phyloP scores from a whole-genome alignment of 768 basidiomycete genomes.

The Cyathus striatus region DNA sequence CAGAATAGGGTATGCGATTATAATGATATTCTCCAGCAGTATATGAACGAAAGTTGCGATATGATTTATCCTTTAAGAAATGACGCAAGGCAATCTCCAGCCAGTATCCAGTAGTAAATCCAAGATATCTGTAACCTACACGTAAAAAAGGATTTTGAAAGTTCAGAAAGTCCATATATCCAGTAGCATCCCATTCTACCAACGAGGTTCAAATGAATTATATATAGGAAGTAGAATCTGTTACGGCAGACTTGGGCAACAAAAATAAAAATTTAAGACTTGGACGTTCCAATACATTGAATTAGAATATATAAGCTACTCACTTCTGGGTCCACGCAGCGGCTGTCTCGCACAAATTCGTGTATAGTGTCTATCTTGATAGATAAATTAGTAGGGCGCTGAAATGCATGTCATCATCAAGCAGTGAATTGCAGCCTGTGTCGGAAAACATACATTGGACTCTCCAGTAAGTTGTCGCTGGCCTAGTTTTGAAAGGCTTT shows the following conservation, averaged over 20 bases:
- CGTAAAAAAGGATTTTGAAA: too few relatives aligned
- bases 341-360: slow-evolving; percentile 38
- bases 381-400: slow-evolving; percentile 49
- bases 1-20: too few relatives aligned
- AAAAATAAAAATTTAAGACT: neutral
- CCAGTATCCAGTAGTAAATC: too few relatives aligned
- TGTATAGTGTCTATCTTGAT: slow-evolving; percentile 63
- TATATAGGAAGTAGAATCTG: slow-evolving; percentile 8
- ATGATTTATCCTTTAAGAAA: too few relatives aligned
- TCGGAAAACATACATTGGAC: slow-evolving; percentile 24
- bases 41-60: too few relatives aligned
- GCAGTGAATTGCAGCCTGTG: slow-evolving; percentile 6
- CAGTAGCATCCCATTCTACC: too few relatives aligned
- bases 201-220: too few relatives aligned
- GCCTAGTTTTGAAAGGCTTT: slow-evolving; percentile 33
- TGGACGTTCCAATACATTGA: neutral
- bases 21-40: too few relatives aligned
- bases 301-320: neutral
- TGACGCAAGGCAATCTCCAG: too few relatives aligned
- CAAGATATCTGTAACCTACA: too few relatives aligned
- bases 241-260: slow-evolving; percentile 12
- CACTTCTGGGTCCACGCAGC: slow-evolving; percentile 1
- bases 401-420: slow-evolving; percentile 1
- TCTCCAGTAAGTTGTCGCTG: slow-evolving; percentile 20
- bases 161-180: too few relatives aligned